A percentile compares a stretch with the other conserved stretches of the same genome.
Conservation (phyloP, 208 protist genomes). For the Trypanosomatidae sp. region DNA sequence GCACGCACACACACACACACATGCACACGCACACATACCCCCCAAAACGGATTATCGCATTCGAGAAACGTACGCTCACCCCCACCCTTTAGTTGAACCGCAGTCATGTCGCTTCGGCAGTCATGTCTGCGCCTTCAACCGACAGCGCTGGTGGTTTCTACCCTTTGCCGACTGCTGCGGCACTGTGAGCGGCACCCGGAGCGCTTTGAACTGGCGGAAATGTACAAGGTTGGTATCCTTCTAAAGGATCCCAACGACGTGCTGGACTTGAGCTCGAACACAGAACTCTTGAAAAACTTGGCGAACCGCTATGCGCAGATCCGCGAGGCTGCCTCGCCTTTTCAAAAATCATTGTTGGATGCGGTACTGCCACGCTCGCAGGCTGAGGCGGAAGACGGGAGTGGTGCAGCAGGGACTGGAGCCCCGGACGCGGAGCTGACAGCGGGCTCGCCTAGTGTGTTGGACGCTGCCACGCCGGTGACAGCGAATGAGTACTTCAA, state of each 20-base stretch:
- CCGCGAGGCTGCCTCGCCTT: constrained; percentile 15
- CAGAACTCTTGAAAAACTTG: constrained; percentile 1
- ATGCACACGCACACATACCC: neutral
- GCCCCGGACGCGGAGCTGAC: neutral
- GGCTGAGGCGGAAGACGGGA: neutral
- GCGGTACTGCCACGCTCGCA: constrained; percentile 10
- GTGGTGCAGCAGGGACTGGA: neutral
- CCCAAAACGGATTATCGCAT: too few relatives aligned
- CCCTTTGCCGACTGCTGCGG: constrained; percentile 7
- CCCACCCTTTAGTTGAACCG: neutral
- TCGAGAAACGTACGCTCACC: neutral
- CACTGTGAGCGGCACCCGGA: constrained; percentile 13
- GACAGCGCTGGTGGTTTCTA: neutral
- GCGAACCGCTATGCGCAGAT: constrained; percentile 13
- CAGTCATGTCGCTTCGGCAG: neutral
- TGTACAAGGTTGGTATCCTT: constrained; percentile 29
- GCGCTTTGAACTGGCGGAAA: constrained; percentile 20
- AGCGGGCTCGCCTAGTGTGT: neutral
- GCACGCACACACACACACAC: neutral
- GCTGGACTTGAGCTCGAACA: constrained; percentile 7
- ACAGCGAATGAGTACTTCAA: constrained; percentile 25
- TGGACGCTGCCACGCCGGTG: neutral
- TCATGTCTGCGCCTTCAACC: constrained; percentile 3
- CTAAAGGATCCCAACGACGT: constrained; percentile 20
- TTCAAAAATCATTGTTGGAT: constrained; percentile 27